phyloP scores from a whole-genome alignment of 169 alveolate species.

The Plasmodium vivax region DNA sequence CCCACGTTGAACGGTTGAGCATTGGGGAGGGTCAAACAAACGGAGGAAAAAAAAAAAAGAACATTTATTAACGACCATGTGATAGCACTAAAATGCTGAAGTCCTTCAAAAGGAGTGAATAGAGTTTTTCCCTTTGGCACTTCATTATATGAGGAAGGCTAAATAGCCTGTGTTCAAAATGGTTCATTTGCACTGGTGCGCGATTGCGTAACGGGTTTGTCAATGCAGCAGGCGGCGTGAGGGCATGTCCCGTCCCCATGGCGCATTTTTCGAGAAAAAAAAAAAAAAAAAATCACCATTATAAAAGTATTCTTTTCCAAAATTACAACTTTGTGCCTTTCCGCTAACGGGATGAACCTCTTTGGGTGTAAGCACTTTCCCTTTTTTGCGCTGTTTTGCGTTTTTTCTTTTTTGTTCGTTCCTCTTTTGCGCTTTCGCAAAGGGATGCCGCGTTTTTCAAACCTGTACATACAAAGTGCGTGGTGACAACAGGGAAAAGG shows the following conservation, averaged over 20 bases:
- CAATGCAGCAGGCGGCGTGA: neutral
- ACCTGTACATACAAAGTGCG: neutral
- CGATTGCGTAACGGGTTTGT: neutral
- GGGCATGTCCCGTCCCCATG: neutral
- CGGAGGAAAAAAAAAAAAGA: neutral
- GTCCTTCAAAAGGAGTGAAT: neutral
- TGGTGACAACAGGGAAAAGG: neutral
- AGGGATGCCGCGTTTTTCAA: neutral
- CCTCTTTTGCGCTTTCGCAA: neutral
- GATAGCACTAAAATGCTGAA: neutral
- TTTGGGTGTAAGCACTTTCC: neutral
- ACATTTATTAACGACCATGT: neutral
- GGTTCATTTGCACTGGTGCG: neutral
- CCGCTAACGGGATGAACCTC: neutral
- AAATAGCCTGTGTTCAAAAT: neutral
- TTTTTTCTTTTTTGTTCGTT: neutral
- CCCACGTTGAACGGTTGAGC: neutral
- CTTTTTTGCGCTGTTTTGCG: neutral
- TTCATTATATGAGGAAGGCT: neutral
- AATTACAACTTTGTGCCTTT: neutral
- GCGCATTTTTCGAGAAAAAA: neutral
- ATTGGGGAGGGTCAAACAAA: neutral
- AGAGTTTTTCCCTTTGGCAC: neutral
- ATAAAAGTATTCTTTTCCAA: neutral
- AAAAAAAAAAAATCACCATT: neutral